phyloP scores from a whole-genome alignment of 306 rosid genomes.

The peach (Prunus persica) region Prunus_persica_NCBIv2 NC_034009.1:35718001-35718500 shows the following conservation, averaged over 20 bases:
- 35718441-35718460: no score
- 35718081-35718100: conserved; percentile 28
- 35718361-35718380: conserved; percentile 10
- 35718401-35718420: not conserved
- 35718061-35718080: conserved; percentile 31
- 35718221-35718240: conserved; percentile 19
- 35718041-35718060: conserved; percentile 25
- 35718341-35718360: conserved; percentile 19
- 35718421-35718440: no score
- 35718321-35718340: not conserved
- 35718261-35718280: conserved; percentile 16
- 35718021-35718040: conserved; percentile 30
- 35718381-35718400: not conserved
- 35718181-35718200: not conserved
- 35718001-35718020: conserved; percentile 14
- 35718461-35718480: no score
- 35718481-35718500: no score
- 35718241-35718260: conserved; percentile 21
- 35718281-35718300: conserved; percentile 20
- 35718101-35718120: conserved; percentile 37
- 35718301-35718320: conserved; percentile 21
- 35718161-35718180: conserved; percentile 19
- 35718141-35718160: conserved; percentile 18
- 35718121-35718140: conserved; percentile 33
- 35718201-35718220: conserved; percentile 23